Evolutionary conservation across 345 rosid species (phyloP).

Genomic region (Psidium guajava): DNA sequence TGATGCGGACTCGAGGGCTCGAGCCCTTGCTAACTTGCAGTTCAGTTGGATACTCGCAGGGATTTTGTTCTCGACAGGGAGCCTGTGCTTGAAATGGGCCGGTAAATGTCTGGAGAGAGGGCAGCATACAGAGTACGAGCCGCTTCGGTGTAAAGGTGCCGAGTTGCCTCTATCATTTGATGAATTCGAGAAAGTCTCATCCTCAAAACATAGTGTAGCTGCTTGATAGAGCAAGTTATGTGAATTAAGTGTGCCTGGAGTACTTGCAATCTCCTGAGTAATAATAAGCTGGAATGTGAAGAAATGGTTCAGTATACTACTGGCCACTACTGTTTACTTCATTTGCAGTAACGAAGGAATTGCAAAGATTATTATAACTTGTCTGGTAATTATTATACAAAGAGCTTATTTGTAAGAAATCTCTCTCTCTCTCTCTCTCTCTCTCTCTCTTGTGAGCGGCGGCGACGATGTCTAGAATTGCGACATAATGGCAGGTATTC

Average conservation of each 20-base stretch:
- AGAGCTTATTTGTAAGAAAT: not conserved
- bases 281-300: not conserved
- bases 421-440: not conserved
- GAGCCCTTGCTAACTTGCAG: constrained; percentile 76
- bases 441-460: not conserved
- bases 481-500: not conserved
- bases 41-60: constrained; percentile 82
- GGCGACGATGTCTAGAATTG: not conserved
- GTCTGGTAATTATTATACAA: not conserved
- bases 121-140: constrained; percentile 30
- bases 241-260: not conserved
- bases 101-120: constrained; percentile 8
- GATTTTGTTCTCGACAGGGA: constrained; percentile 46
- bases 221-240: not conserved
- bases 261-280: not conserved
- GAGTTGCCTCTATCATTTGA: constrained; percentile 21
- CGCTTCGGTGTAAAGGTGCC: constrained; percentile 21
- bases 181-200: constrained; percentile 13
- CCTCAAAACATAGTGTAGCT: not conserved
- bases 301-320: not conserved
- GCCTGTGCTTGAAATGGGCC: constrained; percentile 41
- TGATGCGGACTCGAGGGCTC: constrained; percentile 55
- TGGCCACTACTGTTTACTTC: not conserved
- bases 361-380: not conserved
- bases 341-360: not conserved